Percentiles rank a stretch among this genome's conserved stretches.
phyloP scores from a whole-genome alignment of 139 green algal species.

The Chlorella sp. region DNA sequence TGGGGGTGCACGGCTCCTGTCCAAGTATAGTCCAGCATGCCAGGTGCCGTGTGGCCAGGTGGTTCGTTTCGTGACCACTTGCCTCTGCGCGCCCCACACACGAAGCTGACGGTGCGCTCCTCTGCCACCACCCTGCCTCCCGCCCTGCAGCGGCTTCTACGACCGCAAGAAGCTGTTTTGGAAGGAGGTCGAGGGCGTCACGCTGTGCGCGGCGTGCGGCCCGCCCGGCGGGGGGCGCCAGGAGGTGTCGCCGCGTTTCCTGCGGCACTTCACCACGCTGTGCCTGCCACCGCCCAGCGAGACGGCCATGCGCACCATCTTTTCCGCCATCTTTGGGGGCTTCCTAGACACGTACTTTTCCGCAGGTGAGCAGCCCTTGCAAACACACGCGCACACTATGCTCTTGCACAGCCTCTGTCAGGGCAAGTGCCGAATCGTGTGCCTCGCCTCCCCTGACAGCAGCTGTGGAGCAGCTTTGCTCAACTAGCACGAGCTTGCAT shows the following conservation, averaged over 20 bases:
- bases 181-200: constrained; percentile 72
- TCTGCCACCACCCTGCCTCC: background rate
- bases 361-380: no score
- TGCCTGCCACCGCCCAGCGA: constrained; percentile 50
- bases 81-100: no score
- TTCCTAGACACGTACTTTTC: constrained; percentile 54
- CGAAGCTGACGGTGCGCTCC: no score
- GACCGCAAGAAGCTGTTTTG: constrained; percentile 81
- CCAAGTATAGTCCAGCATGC: no score
- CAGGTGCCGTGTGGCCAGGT: no score
- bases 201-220: constrained; percentile 54
- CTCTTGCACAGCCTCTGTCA: no score
- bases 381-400: no score
- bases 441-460: no score
- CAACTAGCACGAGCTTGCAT: background rate
- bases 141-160: constrained; percentile 58
- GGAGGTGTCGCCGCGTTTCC: constrained; percentile 43
- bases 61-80: no score
- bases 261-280: constrained; percentile 70
- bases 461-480: no score
- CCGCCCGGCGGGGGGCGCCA: constrained; percentile 70
- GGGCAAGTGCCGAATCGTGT: no score
- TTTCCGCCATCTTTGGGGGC: constrained; percentile 56
- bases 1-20: no score
- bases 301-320: constrained; percentile 54